Percentiles rank a stretch among this genome's conserved stretches.
Conservation (phyloP, 23 red algal genomes). For the Agarophyton chilense region DNA sequence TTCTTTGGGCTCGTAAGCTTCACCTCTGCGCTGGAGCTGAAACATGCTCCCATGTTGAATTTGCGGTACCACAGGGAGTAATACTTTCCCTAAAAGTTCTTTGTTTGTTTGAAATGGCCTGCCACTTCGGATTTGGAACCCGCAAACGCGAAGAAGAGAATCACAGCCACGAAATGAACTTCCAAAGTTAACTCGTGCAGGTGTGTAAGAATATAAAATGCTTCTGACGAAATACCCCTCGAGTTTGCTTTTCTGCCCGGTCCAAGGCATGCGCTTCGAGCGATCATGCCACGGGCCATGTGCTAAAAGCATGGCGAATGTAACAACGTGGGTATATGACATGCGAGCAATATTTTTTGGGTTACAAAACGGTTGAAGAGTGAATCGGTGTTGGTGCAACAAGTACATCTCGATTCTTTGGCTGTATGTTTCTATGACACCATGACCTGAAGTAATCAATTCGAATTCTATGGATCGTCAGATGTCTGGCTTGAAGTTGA, state of each 20-base stretch:
- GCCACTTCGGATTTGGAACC: not conserved
- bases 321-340: conserved; percentile 1
- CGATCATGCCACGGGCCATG: not conserved
- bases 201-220: not conserved
- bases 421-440: not conserved
- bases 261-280: not conserved
- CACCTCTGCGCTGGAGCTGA: conserved; percentile 48
- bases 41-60: conserved; percentile 55
- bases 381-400: not conserved
- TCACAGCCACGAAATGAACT: not conserved
- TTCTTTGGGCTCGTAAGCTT: conserved; percentile 10
- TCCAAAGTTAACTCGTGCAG: not conserved
- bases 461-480: too few relatives aligned
- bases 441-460: too few relatives aligned
- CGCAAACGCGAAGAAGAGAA: not conserved
- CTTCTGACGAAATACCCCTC: not conserved
- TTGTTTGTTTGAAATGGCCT: not conserved
- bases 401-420: not conserved
- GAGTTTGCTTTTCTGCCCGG: not conserved
- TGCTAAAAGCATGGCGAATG: not conserved
- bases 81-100: not conserved
- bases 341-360: conserved; percentile 15
- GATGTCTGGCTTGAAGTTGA: not conserved
- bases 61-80: not conserved
- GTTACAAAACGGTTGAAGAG: not conserved